Base-by-base conservation (phyloP, 83 land plant species). In the Diphasiastrum complanatum region DNA sequence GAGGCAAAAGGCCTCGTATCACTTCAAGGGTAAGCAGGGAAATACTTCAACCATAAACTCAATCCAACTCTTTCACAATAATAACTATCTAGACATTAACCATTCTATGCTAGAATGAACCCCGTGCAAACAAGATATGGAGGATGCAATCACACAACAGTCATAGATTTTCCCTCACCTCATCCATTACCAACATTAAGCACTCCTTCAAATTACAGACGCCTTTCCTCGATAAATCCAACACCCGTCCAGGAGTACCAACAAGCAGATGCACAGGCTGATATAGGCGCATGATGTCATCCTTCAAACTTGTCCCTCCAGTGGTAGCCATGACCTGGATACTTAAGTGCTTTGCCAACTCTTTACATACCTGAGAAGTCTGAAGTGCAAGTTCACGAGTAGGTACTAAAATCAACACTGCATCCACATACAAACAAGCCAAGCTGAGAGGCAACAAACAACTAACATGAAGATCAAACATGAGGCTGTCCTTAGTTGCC, bases 231-330 rank as follows among this genome's bases (percentile, higher is more conserved):
- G 95, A 63, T 41, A 91, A 80, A 71, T 91, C 97, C 20, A 87
- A 65, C 1, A 91, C 80, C 63, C 97, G 78, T 14, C 97, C 97
- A 41, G 97, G 95, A 33, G 97, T 91, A 43, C 91, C 97, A 70
- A 91, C 97, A 61, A 91, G 89, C 45, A 91, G 70, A 66, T 91
- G 97, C 20, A 91, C 97, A 55, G 96, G 85, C 63, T 87, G 91
- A 70, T 91, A 85, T 25, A 91, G 72, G 16, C 97, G 86, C 95
- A 91, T 87, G 45, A 91, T 91, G 57, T 91, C 97, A 73, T 91
- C 97, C 58, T 78, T 85, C 45, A 91, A 67, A 69, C 95, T 88
- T 34, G 97, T 91, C 37, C 97, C 97, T 26, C 97, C 97, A 40
- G 97, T 91, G 12, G 96, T 91, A 19, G 78, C 95, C 97, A 91